Conservation (phyloP, 2,329 filamentous ascomycete species). For the Leptographium procerum region DNA sequence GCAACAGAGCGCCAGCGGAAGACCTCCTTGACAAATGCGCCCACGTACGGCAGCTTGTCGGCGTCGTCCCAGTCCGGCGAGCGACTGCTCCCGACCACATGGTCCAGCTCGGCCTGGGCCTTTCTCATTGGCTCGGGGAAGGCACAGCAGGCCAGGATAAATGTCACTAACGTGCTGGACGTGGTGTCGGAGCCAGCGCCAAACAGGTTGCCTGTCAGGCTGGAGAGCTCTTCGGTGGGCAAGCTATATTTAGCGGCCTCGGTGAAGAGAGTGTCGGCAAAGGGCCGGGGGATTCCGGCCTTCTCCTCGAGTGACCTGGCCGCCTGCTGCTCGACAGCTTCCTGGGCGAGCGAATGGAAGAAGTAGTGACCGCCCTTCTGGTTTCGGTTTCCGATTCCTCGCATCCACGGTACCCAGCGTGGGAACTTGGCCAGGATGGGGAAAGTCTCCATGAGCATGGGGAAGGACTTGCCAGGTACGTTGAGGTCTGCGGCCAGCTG, state of each 20-base stretch:
- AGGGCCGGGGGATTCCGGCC: slow-evolving; percentile 21
- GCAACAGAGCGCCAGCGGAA: slow-evolving; percentile 44
- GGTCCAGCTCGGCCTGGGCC: slow-evolving; percentile 41
- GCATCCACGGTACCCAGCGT: slow-evolving; percentile 37
- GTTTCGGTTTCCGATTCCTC: slow-evolving; percentile 28
- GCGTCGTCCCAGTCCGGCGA: slow-evolving; percentile 37
- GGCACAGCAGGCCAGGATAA: slow-evolving; percentile 37
- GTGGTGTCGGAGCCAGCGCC: slow-evolving; percentile 38
- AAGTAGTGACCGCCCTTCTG: slow-evolving; percentile 34
- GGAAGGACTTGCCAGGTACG: slow-evolving; percentile 40
- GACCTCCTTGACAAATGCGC: slow-evolving; percentile 43
- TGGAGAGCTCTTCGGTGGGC: slow-evolving; percentile 31
- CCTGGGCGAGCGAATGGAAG: slow-evolving; percentile 39
- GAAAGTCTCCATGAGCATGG: slow-evolving; percentile 46
- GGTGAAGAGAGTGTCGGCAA: slow-evolving; percentile 34
- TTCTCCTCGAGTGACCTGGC: slow-evolving; percentile 13
- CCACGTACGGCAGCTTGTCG: slow-evolving; percentile 37
- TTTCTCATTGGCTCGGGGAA: slow-evolving; percentile 33
- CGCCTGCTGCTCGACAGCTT: slow-evolving; percentile 30
- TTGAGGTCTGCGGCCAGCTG: slow-evolving; percentile 45
- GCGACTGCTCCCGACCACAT: slow-evolving; percentile 33
- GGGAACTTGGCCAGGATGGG: slow-evolving; percentile 36
- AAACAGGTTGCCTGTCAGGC: slow-evolving; percentile 35
- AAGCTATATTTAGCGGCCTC: slow-evolving; percentile 35
- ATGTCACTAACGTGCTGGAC: slow-evolving; percentile 32